Evolutionary conservation across 805 yeast species (phyloP).

Genomic region (Starmera amethionina): DNA sequence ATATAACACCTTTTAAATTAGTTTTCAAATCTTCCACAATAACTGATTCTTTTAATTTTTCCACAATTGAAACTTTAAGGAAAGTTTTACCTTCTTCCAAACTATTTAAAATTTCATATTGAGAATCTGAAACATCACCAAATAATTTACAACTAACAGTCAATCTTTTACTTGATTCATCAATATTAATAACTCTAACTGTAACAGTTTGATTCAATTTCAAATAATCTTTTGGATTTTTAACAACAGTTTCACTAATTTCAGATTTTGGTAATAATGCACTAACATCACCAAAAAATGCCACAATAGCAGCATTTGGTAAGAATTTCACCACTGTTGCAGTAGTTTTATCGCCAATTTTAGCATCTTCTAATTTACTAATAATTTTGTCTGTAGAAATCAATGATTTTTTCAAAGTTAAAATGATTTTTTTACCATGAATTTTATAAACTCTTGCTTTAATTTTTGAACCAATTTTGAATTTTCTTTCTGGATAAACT

Average conservation of each 20-base stretch:
- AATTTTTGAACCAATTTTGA: conserved; percentile 74
- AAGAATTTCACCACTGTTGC: conserved; percentile 70
- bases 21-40: conserved; percentile 44
- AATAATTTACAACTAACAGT: conserved; percentile 70
- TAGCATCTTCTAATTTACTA: conserved; percentile 40
- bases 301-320: conserved; percentile 71
- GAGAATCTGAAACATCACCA: conserved; percentile 32
- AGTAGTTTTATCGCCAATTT: conserved; percentile 43
- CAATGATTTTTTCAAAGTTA: conserved; percentile 78
- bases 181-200: conserved; percentile 54
- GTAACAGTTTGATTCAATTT: conserved; percentile 76
- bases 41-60: conserved; percentile 66
- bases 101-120: conserved; percentile 37
- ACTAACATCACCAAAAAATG: conserved; percentile 68
- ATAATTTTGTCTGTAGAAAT: conserved; percentile 41
- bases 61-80: conserved; percentile 50
- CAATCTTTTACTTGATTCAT: conserved; percentile 42
- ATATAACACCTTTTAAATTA: conserved; percentile 59
- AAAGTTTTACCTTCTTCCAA: conserved; percentile 55
- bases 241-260: conserved; percentile 81
- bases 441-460: conserved; percentile 61
- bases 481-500: conserved; percentile 86
- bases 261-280: conserved; percentile 84
- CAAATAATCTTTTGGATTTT: conserved; percentile 67
- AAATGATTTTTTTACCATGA: conserved; percentile 28